Conservation (phyloP, 179 eudicot genomes). For the Beta lomatogona region DNA sequence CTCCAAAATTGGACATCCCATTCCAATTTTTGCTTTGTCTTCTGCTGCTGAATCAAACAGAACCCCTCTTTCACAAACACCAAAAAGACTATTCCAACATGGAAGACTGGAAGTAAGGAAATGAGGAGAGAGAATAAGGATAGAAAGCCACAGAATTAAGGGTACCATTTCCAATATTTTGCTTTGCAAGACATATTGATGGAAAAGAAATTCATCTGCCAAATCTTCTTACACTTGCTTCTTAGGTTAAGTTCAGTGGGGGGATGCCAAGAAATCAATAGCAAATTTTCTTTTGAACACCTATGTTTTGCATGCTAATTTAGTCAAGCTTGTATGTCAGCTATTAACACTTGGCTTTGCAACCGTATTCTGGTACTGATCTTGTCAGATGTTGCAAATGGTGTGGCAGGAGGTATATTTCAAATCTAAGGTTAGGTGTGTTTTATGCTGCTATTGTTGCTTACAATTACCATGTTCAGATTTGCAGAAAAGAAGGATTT, state of each 20-base stretch:
- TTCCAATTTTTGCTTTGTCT: neutral
- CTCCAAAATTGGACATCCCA: too few species aligned
- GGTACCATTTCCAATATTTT: neutral
- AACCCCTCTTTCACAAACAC: neutral
- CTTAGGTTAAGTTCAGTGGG: neutral
- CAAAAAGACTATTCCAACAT: neutral
- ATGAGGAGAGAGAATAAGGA: too few species aligned
- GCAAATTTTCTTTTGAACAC: neutral
- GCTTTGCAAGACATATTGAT: neutral
- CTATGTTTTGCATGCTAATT: neutral
- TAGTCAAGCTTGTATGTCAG: too few species aligned
- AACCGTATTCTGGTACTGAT: neutral
- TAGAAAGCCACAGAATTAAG: too few species aligned
- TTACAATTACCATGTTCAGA: neutral
- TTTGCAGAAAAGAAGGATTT: neutral
- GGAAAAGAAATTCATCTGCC: neutral
- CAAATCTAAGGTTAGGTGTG: neutral
- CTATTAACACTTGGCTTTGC: neutral
- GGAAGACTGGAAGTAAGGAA: too few species aligned
- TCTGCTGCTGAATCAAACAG: neutral
- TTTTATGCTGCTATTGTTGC: neutral
- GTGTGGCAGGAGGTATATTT: neutral
- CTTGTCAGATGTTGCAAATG: neutral
- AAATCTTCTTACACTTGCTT: neutral
- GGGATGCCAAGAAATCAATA: neutral